phyloP scores from a whole-genome alignment of 257 asterid species.

The Salvia splendens region DNA sequence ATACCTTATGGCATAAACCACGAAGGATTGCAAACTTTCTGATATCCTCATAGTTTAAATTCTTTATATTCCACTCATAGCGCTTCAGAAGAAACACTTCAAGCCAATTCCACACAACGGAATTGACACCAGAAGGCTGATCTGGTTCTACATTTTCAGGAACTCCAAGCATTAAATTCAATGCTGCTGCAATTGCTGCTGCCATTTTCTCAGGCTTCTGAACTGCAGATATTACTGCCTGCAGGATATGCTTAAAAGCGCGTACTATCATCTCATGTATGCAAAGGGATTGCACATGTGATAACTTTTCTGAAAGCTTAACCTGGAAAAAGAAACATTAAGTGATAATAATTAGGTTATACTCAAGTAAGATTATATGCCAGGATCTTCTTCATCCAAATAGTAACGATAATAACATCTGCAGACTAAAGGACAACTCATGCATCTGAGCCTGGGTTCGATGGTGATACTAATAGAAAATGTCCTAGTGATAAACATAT shows the following conservation, averaged over 20 bases:
- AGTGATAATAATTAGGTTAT: slow-evolving; percentile 33
- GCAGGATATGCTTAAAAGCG: slow-evolving; percentile 91
- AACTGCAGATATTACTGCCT: slow-evolving; percentile 81
- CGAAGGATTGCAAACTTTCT: slow-evolving; percentile 88
- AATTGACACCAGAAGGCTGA: slow-evolving; percentile 56
- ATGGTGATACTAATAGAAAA: not conserved
- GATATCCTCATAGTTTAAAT: slow-evolving; percentile 68
- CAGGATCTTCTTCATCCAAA: slow-evolving; percentile 18
- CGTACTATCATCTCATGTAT: slow-evolving; percentile 95
- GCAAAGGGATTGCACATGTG: slow-evolving; percentile 97
- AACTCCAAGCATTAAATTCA: slow-evolving; percentile 93
- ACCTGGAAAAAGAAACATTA: slow-evolving; percentile 56
- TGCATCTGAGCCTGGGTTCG: slow-evolving; percentile 2
- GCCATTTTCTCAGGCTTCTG: slow-evolving; percentile 70
- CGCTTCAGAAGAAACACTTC: slow-evolving; percentile 81
- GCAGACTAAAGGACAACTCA: slow-evolving; percentile 15
- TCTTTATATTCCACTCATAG: slow-evolving; percentile 74
- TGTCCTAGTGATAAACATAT: slow-evolving; percentile 16
- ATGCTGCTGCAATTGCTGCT: slow-evolving; percentile 70
- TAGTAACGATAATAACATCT: slow-evolving; percentile 6
- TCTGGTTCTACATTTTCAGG: slow-evolving; percentile 53
- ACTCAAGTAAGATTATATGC: slow-evolving; percentile 9
- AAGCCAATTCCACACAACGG: slow-evolving; percentile 91
- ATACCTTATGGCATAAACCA: slow-evolving; percentile 94
- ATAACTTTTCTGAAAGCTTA: slow-evolving; percentile 90